Percentiles rank a stretch among this genome's conserved stretches.
These are phyloP conservation scores for Collybia mongolica DNA, from an alignment of 768 basidiomycete species.

Conservation along the genomic window DNA sequence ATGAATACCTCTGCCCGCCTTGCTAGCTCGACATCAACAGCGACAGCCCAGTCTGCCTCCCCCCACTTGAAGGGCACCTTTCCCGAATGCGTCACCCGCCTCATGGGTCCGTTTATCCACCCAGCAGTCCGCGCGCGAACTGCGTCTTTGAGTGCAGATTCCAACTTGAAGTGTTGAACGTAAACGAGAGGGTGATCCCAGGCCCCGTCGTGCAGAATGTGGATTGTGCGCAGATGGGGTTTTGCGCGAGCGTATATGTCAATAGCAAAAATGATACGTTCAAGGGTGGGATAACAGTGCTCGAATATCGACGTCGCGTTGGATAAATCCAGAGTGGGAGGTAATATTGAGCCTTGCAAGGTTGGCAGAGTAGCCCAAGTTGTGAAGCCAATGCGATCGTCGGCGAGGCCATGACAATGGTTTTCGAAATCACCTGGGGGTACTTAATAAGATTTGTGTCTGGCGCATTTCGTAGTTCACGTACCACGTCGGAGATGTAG, in stretches of 20 bases:
- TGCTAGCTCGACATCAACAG: constrained; percentile 45
- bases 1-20: constrained; percentile 41
- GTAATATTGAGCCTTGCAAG: constrained; percentile 26
- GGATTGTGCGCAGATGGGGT: constrained; percentile 36
- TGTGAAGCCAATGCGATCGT: constrained; percentile 36
- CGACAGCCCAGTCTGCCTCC: constrained; percentile 42
- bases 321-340: constrained; percentile 32
- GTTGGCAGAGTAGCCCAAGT: constrained; percentile 48
- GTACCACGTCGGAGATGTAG: constrained; percentile 46
- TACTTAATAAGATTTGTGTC: background rate
- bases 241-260: constrained; percentile 29
- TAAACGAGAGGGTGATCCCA: constrained; percentile 46
- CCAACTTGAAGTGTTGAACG: constrained; percentile 38
- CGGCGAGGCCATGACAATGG: constrained; percentile 37
- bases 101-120: constrained; percentile 42
- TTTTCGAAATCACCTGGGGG: constrained; percentile 38
- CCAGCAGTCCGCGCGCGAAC: constrained; percentile 30
- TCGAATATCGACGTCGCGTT: constrained; percentile 36
- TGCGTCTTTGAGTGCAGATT: constrained; percentile 31
- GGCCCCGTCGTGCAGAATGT: constrained; percentile 46
- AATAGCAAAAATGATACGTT: constrained; percentile 39
- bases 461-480: background rate
- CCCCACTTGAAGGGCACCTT: constrained; percentile 34
- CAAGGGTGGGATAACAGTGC: constrained; percentile 44
- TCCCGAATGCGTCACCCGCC: constrained; percentile 37